These are phyloP conservation scores for Daldinia childiae DNA, from an alignment of 495 filamentous ascomycete genomes.

Conservation along the genomic window DNA sequence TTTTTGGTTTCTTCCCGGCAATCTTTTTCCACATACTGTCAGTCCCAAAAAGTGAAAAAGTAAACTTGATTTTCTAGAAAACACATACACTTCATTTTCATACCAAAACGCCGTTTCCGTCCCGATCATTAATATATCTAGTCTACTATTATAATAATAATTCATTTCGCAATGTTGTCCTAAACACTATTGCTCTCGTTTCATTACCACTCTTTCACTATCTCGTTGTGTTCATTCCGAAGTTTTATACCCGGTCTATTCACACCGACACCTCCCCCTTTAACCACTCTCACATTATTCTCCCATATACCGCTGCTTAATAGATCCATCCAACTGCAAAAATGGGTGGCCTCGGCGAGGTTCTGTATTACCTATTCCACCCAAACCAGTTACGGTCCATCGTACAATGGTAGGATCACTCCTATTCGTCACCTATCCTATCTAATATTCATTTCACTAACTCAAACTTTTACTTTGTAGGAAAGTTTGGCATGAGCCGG, in stretches of 20 bases:
- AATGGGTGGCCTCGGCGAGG: constrained; percentile 60
- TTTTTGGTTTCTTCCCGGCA: constrained; percentile 12
- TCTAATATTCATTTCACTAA: constrained; percentile 27
- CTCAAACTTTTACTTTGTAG: constrained; percentile 56
- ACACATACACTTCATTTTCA: not conserved
- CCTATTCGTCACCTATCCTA: not conserved
- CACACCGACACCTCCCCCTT: constrained; percentile 10
- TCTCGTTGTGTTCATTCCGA: not conserved
- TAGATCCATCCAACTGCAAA: constrained; percentile 29
- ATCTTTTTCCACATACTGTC: constrained; percentile 4
- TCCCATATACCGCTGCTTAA: not conserved
- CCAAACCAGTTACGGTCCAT: constrained; percentile 82
- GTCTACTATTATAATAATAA: constrained; percentile 18
- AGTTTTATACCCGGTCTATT: not conserved
- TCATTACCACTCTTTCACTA: not conserved
- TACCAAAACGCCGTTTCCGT: not conserved
- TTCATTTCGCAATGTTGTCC: constrained; percentile 9
- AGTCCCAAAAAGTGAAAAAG: not conserved
- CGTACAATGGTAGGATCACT: constrained; percentile 81
- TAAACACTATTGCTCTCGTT: constrained; percentile 9
- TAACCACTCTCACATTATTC: not conserved
- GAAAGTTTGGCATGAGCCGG: constrained; percentile 96
- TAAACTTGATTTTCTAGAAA: constrained; percentile 30
- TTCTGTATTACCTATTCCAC: constrained; percentile 81
- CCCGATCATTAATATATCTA: constrained; percentile 5